Base-by-base conservation (phyloP, 2,329 filamentous ascomycete genomes). In the Aspergillus sp. region DNA sequence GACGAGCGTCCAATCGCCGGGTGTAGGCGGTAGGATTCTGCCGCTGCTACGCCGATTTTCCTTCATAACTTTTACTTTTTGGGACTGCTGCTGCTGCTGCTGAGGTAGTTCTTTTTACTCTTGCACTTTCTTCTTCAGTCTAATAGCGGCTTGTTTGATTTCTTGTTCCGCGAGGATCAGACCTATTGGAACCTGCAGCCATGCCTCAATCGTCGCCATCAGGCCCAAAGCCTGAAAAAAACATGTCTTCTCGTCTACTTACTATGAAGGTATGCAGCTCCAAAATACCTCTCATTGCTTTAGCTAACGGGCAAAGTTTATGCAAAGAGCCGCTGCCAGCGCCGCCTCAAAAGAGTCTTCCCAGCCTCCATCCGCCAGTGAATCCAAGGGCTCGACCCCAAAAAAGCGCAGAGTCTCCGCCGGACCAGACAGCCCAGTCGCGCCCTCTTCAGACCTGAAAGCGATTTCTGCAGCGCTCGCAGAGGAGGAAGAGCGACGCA, bases 211-310 rank as follows among this genome's bases (percentile, higher is more conserved):
- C 66, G 59, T 70, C 66, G 48, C 81, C 82, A 73, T 75, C 82
- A 65, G 76, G 82, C 60, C 77, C 81, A 70, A 86, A 72, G 59
- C 80, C 85, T 47, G 84, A 84, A 33, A 89, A 89, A 75, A 82
- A 82, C 46, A 92, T 96, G 87, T 96, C 93, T 62, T 93, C 89
- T 58, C 87, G 92, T 65, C 87, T 97, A 48, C 82, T 96, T 70
- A 93, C 90, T 39, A 97, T 96, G 92, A 96, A 96, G 76, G 84
- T 82, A 70, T 55, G 49, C 37, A 53, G 9, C 17, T 35, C 33
- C 7, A 39, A 33, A 6, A 6, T 56, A 35, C 3, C 41, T 21
- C 35, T n/a, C 14, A 31, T 25, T 21, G 4, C 31, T 12, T 37
- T 23, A 37, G 25, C 58, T 60, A 54, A 60, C 31, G 21, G 8